Evolutionary conservation across 2,329 filamentous ascomycete species (phyloP), one percentile per base, ranked within the genome.

Genomic region (Allantophomopsis cytisporea): DNA sequence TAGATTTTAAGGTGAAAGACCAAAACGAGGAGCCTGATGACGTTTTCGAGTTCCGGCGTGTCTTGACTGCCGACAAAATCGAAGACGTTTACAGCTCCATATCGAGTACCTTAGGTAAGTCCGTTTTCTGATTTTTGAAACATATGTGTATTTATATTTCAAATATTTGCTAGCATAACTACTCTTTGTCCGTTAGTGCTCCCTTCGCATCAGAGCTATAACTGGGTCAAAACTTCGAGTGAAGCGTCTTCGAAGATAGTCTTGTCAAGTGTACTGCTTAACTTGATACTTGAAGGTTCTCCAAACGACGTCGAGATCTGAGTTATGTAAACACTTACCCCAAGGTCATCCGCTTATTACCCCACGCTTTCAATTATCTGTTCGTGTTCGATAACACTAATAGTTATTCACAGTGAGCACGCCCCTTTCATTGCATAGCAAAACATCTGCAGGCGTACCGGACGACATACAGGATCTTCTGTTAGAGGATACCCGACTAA

Each of bases 71-170:
- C 13, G 39, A 53, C 4, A 28, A 44, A 7, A 59, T 75, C 31
- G 49, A 52, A 2, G 39, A 51, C 6, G 46, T 67, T 7, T 46
- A 50, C 11, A 49, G 63, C 0, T 59, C 54, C 7, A 44, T 64
- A 5, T 62, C 63, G 3, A 68, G 62, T 42, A 76, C 69, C 2
- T 43, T 64, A 20, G 63, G 72, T 73, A 54, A 49, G 61, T 51
- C 36, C 31, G n/a, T 32, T 40, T 38, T 6, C 36, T 57, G 52
- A 5, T 14, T 41, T 51, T 42, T 28, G 6, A 14, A 5, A 34
- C 15, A 8, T 15, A 14, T 7, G 12, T 34, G 31, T 13, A 23
- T 13, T 39, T 4, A 7, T 39, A 3, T 16, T 39, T 39, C 21
- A 36, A 14, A 13, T 41, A 15, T 32, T 7, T 21, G 17, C 5